Evolutionary conservation across 139 green algal species (phyloP), one percentile per base, ranked within the genome.

Genomic region (Haematococcus lacustris): DNA sequence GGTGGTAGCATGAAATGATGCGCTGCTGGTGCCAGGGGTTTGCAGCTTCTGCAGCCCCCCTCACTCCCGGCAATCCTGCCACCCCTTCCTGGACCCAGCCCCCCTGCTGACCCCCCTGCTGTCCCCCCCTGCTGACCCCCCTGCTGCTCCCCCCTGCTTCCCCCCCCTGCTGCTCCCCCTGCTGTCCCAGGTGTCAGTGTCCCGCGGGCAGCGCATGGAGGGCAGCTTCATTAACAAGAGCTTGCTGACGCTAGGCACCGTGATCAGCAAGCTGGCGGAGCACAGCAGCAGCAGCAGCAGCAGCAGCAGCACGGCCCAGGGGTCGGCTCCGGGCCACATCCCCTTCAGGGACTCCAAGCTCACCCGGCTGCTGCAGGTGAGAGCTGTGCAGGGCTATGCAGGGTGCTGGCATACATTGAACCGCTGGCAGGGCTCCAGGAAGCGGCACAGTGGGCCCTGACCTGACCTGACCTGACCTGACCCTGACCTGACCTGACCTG

Each of bases 221-320:
- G 94, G 94, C 26, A 78, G 73, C 34, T 97, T 89, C 88, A 98
- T 98, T 86, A 98, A 98, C 85, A 96, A 95, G 79, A 91, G 80
- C 35, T 78, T 98, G 74, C 87, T 98, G 23, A 97, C 94, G 0
- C 87, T 98, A 37, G 90, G 93, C 40, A 97, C 92, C 6, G 93
- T 98, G 7, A 95, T 97, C 39, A 81, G 89, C 69, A 93, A 94
- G 81, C 79, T 97, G 41, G 84, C 82, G 33, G 67, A 50, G 9
- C 47, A 30, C 17, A 41, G 51, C 43, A 86, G 80, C 13, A 53
- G 30, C 40, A 25, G 21, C 26, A 13, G 63, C 17, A 3, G 59
- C 28, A 3, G 37, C 60, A 2, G 74, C 70, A 3, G 38, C 35
- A 41, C 43, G 87, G 80, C 13, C 30, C 9, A 40, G 9, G 21